These are phyloP conservation scores for Fraxinus excelsior DNA, from an alignment of 257 asterid genomes.

Conservation along the genomic window DNA sequence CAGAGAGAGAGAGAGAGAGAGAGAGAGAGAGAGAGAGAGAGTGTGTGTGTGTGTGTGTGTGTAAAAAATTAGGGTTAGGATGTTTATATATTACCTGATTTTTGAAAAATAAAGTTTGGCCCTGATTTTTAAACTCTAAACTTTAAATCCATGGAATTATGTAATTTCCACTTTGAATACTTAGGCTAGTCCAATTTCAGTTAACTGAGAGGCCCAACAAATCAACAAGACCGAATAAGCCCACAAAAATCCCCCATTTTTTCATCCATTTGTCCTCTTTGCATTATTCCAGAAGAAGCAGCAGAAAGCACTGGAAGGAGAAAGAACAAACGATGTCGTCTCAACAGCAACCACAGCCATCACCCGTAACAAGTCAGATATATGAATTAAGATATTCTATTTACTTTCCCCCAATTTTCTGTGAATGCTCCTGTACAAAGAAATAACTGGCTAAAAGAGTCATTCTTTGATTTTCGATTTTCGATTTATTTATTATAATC, in stretches of 20 bases:
- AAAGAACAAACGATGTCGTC: slow-evolving; percentile 40
- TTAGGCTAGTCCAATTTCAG: neutral
- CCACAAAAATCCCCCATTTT: neutral
- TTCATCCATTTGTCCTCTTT: neutral
- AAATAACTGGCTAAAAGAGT: neutral
- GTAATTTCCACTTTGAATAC: no score
- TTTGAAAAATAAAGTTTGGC: no score
- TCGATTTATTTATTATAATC: neutral
- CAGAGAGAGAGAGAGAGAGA: no score
- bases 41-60: no score
- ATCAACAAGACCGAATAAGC: neutral
- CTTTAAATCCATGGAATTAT: no score
- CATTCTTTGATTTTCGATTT: neutral
- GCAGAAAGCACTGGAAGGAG: slow-evolving; percentile 23
- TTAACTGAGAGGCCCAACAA: neutral
- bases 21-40: no score
- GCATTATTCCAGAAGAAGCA: neutral
- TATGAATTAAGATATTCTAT: neutral
- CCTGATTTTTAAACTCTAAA: no score
- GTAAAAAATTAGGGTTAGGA: no score
- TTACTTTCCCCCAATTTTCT: neutral
- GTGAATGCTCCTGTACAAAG: neutral
- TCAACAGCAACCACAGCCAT: slow-evolving; percentile 26
- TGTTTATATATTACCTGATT: no score
- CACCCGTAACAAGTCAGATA: slow-evolving; percentile 28